These are phyloP conservation scores for Solanum hybrid DNA, from an alignment of 305 asterid species.

Conservation along the genomic window DNA sequence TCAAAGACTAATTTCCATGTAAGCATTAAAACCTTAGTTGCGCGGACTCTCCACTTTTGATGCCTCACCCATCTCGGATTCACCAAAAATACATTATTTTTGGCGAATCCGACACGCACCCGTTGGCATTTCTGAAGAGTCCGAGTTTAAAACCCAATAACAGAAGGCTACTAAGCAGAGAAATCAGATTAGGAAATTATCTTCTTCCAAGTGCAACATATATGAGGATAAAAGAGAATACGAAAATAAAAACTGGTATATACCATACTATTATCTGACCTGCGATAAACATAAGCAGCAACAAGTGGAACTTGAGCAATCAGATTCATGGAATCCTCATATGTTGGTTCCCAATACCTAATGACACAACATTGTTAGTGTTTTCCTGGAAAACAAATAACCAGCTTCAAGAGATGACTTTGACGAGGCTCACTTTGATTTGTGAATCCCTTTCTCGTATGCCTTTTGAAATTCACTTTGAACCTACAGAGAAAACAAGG, in stretches of 20 bases:
- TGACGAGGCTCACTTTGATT: conserved; percentile 54
- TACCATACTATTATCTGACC: conserved; percentile 30
- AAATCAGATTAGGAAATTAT: background rate
- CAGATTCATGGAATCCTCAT: conserved; percentile 71
- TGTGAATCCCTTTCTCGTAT: conserved; percentile 78
- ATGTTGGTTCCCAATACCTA: conserved; percentile 85
- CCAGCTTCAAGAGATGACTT: background rate
- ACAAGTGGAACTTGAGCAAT: conserved; percentile 76
- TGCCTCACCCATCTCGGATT: too few species aligned
- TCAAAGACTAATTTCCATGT: background rate
- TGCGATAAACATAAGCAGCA: conserved; percentile 73
- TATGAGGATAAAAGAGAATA: background rate
- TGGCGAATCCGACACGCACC: too few species aligned
- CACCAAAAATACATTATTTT: too few species aligned
- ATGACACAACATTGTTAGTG: conserved; percentile 12
- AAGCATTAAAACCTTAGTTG: background rate
- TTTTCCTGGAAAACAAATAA: conserved; percentile 5
- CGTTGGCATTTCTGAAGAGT: too few species aligned
- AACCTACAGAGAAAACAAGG: conserved; percentile 34
- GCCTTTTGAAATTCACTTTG: conserved; percentile 87
- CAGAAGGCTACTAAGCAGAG: background rate
- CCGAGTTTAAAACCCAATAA: background rate
- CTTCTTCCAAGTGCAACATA: background rate
- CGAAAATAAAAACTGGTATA: background rate
- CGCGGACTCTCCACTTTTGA: too few species aligned